Conservation (phyloP, 2,329 filamentous ascomycete genomes). For the Orbilia javanica region DNA sequence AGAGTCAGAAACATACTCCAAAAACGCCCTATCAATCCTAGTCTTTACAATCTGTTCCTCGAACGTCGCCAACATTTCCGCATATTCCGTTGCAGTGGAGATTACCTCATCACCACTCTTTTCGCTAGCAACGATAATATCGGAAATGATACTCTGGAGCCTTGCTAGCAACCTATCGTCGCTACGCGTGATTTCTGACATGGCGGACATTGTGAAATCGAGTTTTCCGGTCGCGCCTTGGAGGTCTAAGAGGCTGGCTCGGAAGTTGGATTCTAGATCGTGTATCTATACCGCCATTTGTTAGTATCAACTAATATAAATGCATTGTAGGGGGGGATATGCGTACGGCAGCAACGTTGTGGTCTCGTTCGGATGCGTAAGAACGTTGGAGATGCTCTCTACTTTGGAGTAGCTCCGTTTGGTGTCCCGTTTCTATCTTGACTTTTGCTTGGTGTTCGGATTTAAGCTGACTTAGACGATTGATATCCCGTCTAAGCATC, state of each 20-base stretch:
- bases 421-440: constrained; percentile 27
- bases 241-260: constrained; percentile 32
- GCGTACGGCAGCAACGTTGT: constrained; percentile 48
- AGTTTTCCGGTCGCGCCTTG: constrained; percentile 47
- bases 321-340: not conserved
- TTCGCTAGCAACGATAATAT: constrained; percentile 48
- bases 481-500: constrained; percentile 38
- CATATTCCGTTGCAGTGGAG: constrained; percentile 38
- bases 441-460: constrained; percentile 37
- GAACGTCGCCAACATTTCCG: constrained; percentile 46
- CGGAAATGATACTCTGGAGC: constrained; percentile 44
- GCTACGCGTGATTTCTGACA: constrained; percentile 46
- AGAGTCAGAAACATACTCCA: constrained; percentile 23
- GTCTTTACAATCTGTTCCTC: constrained; percentile 54
- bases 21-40: constrained; percentile 37
- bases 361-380: constrained; percentile 51
- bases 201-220: constrained; percentile 51
- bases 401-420: constrained; percentile 20
- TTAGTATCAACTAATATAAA: not conserved
- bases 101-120: constrained; percentile 38
- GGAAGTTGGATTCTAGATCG: constrained; percentile 47
- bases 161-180: constrained; percentile 54
- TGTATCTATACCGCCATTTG: constrained; percentile 27
- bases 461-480: constrained; percentile 21
- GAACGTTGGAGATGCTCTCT: constrained; percentile 48